These are phyloP conservation scores for Cutaneotrichosporon mucoides DNA, from an alignment of 1,284 basidiomycete genomes.

Conservation along the genomic window DNA sequence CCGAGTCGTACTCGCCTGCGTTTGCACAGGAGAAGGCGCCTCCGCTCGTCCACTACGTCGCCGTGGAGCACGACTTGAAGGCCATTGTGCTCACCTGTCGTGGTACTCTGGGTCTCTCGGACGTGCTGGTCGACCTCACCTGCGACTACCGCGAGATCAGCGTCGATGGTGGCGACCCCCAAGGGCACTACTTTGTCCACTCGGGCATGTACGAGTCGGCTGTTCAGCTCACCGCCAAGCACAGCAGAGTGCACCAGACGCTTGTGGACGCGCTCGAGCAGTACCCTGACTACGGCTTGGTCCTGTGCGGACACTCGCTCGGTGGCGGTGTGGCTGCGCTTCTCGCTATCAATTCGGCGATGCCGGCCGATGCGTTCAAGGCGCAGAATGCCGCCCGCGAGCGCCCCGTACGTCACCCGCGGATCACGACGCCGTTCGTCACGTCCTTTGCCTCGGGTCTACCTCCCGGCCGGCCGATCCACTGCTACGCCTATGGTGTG, in stretches of 20 bases:
- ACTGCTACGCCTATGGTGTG: constrained; percentile 51
- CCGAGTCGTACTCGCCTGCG: constrained; percentile 32
- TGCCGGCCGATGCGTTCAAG: constrained; percentile 37
- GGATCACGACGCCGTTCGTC: constrained; percentile 51
- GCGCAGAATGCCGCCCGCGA: constrained; percentile 24
- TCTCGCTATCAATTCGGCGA: constrained; percentile 43
- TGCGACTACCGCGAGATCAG: constrained; percentile 51
- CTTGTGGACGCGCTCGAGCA: constrained; percentile 47
- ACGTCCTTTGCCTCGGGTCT: constrained; percentile 50
- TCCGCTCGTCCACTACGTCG: constrained; percentile 52
- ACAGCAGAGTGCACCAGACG: constrained; percentile 51
- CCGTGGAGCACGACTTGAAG: constrained; percentile 51
- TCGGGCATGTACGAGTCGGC: constrained; percentile 54
- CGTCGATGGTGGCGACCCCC: constrained; percentile 47
- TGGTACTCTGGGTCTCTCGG: constrained; percentile 53
- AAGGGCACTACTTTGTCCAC: constrained; percentile 51
- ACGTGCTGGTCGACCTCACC: constrained; percentile 55
- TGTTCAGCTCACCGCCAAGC: constrained; percentile 43
- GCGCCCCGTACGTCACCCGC: constrained; percentile 36
- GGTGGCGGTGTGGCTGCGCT: constrained; percentile 54
- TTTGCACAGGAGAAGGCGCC: constrained; percentile 44
- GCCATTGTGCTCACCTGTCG: constrained; percentile 53
- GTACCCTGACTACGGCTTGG: constrained; percentile 52
- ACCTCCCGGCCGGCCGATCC: constrained; percentile 53
- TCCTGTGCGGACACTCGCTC: constrained; percentile 52